Evolutionary conservation across 1,284 basidiomycete species (phyloP).

Genomic region (Laetiporus sulphureus): DNA sequence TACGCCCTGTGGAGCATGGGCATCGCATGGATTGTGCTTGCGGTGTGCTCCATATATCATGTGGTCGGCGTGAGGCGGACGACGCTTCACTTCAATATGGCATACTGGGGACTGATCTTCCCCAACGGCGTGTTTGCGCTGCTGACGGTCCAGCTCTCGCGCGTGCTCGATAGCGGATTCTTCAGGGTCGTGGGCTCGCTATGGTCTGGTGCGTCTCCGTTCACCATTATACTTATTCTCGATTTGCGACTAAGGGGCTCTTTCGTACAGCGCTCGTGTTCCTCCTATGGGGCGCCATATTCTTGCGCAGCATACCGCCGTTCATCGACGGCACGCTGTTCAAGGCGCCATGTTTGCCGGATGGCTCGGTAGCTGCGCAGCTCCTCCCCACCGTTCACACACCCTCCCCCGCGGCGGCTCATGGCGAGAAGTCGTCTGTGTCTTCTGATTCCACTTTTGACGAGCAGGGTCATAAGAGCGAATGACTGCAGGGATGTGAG

Average conservation of each 20-base stretch:
- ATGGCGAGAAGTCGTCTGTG: no score
- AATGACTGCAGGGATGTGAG: no score
- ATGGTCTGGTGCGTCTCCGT: constrained; percentile 24
- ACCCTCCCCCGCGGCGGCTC: constrained; percentile 68
- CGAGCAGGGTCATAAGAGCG: no score
- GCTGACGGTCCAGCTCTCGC: constrained; percentile 38
- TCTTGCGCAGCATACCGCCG: constrained; percentile 32
- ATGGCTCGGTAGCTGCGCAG: constrained; percentile 3
- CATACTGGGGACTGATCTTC: constrained; percentile 46
- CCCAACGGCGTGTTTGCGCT: constrained; percentile 43
- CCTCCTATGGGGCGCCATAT: constrained; percentile 39
- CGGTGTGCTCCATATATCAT: constrained; percentile 22
- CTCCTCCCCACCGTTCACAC: constrained; percentile 42
- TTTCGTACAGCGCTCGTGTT: constrained; percentile 34
- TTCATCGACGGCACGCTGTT: constrained; percentile 39
- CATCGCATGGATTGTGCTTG: constrained; percentile 37
- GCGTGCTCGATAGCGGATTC: constrained; percentile 35
- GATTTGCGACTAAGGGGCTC: constrained; percentile 1
- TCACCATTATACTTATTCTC: background rate
- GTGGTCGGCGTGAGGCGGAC: constrained; percentile 23
- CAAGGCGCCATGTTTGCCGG: constrained; percentile 33
- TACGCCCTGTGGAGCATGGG: constrained; percentile 40
- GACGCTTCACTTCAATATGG: constrained; percentile 32
- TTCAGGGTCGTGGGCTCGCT: constrained; percentile 25
- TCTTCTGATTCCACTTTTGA: no score